phyloP scores from a whole-genome alignment of 495 filamentous ascomycete species.

The Achaetomiella virescens region DNA sequence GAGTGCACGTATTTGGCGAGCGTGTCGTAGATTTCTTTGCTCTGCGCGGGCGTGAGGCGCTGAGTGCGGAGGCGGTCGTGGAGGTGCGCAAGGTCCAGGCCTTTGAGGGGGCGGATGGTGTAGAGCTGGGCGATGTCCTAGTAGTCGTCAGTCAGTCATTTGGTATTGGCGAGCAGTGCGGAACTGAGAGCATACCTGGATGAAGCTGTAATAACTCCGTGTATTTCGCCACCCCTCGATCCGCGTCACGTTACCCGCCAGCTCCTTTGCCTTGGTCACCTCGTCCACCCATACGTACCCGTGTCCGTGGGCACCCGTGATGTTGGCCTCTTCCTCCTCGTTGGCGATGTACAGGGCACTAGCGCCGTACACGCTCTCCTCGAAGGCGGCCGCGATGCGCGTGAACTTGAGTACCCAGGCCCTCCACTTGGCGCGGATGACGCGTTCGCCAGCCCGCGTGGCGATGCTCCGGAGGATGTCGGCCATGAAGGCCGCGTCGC shows the following conservation, averaged over 20 bases:
- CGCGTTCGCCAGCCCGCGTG: slow-evolving; percentile 81
- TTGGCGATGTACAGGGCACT: slow-evolving; percentile 84
- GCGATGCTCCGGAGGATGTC: slow-evolving; percentile 75
- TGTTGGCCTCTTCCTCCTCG: slow-evolving; percentile 52
- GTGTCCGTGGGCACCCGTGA: slow-evolving; percentile 56
- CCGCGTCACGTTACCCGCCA: slow-evolving; percentile 79
- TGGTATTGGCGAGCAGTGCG: not conserved
- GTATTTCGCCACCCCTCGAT: slow-evolving; percentile 97
- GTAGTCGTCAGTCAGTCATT: not conserved
- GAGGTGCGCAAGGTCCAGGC: slow-evolving; percentile 81
- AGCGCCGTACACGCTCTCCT: slow-evolving; percentile 88
- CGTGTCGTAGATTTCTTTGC: slow-evolving; percentile 73
- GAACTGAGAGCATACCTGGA: slow-evolving; percentile 53
- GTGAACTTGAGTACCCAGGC: slow-evolving; percentile 88
- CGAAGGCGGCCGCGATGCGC: slow-evolving; percentile 85
- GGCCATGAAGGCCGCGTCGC: slow-evolving; percentile 85
- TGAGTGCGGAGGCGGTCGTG: slow-evolving; percentile 81
- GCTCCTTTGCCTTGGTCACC: slow-evolving; percentile 67
- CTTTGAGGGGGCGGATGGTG: slow-evolving; percentile 66
- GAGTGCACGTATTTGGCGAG: slow-evolving; percentile 68
- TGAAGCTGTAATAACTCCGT: slow-evolving; percentile 88
- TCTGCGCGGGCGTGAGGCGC: slow-evolving; percentile 62
- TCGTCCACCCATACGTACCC: slow-evolving; percentile 95
- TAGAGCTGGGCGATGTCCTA: slow-evolving; percentile 60
- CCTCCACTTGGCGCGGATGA: slow-evolving; percentile 83